Conservation (phyloP, 345 rosid genomes). For the Erodium maritimum region DNA sequence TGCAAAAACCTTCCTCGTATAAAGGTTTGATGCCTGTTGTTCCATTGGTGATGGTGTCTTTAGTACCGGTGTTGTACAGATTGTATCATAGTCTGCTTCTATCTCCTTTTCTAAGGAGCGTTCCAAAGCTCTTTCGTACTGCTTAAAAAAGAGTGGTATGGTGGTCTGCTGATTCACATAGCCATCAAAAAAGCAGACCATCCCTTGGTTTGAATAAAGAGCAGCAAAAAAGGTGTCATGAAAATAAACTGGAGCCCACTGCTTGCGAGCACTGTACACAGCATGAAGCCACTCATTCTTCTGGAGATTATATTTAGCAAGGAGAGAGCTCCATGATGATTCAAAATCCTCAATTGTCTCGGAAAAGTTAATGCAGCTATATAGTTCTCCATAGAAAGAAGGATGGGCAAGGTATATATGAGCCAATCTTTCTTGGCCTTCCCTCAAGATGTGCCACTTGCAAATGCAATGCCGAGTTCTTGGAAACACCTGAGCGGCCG, state of each 20-base stretch:
- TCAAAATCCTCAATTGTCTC: conserved; percentile 59
- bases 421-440: conserved; percentile 62
- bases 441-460: conserved; percentile 65
- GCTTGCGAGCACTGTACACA: conserved; percentile 45
- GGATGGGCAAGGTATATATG: conserved; percentile 49
- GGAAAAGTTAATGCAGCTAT: conserved; percentile 50
- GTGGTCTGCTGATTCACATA: conserved; percentile 54
- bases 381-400: conserved; percentile 46
- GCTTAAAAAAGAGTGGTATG: conserved; percentile 42
- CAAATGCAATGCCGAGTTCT: conserved; percentile 55
- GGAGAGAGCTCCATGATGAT: conserved; percentile 38
- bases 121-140: conserved; percentile 51
- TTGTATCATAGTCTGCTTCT: conserved; percentile 56
- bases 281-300: conserved; percentile 58
- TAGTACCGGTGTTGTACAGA: conserved; percentile 33
- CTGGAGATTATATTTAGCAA: conserved; percentile 37
- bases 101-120: conserved; percentile 45
- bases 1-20: conserved; percentile 42
- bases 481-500: conserved; percentile 46
- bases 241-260: conserved; percentile 70
- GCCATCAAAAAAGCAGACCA: conserved; percentile 48
- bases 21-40: conserved; percentile 54
- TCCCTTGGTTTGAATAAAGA: conserved; percentile 44
- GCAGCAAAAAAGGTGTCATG: conserved; percentile 52
- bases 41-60: conserved; percentile 71